Base-by-base conservation (phyloP, 495 filamentous ascomycete species). In the Geopyxis carbonaria region DNA sequence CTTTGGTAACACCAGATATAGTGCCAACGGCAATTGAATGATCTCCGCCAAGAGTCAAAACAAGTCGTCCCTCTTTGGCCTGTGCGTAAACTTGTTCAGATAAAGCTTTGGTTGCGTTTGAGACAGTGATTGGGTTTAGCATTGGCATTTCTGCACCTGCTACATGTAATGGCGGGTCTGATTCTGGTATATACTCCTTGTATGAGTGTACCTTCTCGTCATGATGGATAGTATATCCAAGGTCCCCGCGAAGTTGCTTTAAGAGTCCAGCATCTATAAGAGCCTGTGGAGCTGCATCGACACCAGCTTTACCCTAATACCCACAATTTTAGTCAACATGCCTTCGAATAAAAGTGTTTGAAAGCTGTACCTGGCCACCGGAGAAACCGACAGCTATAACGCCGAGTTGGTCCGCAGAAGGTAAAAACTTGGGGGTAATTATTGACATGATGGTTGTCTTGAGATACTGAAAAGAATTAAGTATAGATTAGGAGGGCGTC, bases 11-110 rank as follows among this genome's bases (percentile, higher is more conserved):
- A 3, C 89, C 89, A 13, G 76, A 74, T 42, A 95, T 72, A 16
- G 81, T 85, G 27, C 89, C 89, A 53, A 99, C 91, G 36, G 91
- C 89, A 50, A 99, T 93, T 34, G 76, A 83, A 62, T 99, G 89
- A 59, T 99, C 89, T 10, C 89, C 89, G 33, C 89, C 89, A 5
- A 99, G 72, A 1, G 89, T 99, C 36, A 99, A 67, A 0, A 92
- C 84, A 51, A 91, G 72, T 21, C 85, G 75, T 16, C 91, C 89
- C 43, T 83, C 64, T 50, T 69, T 75, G 34, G 91, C 81, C 44
- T 95, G 81, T 34, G 69, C 64, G 63, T 95, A 93, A 34, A 89
- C 80, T 61, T 95, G 85, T 22, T 73, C 65, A 59, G 73, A 76
- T 20, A 99, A 71, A 22, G 68, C 66, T 50, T 74, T 54, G 0